Evolutionary conservation across 2,329 filamentous ascomycete species (phyloP), one percentile per base, ranked within the genome.

Genomic region (Aspergillus neotritici): DNA sequence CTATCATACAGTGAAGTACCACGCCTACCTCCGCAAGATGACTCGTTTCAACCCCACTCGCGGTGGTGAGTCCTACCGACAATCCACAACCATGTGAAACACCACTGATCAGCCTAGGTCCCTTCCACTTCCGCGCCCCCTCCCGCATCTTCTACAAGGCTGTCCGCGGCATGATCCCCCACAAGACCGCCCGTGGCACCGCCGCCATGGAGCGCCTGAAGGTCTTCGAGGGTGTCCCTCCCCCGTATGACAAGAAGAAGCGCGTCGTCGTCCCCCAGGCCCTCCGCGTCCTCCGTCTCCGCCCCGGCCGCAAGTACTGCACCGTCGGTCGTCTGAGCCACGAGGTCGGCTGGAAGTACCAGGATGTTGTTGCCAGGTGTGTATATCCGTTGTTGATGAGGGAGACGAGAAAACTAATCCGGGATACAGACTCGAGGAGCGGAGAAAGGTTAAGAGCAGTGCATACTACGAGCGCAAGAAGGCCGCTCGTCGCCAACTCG

Each of bases 401-500:
- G 13, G 31, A 14, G 5, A 30, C 16, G 16, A 13, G 13, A 30
- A 14, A 17, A 37, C 13, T 12, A 12, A 38, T 41, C 12, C 6
- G 29, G 13, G 5, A 14, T 48, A 61, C 66, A 97, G 93, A 77
- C 83, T 98, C 69, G 93, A 98, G 83, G 93, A 98, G 83, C 84
- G 91, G 77, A 87, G 93, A 81, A 98, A 98, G 83, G 91, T 94
- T 75, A 98, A 97, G 88, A 86, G 89, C 69, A 83, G 86, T 63
- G 93, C 93, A 72, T 98, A 96, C 86, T 97, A 97, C 83, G 90
- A 94, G 82, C 89, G 90, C 83, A 98, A 97, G 93, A 95, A 94
- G 88, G 82, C 88, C 62, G 86, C 86, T 63, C 82, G 85, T 72
- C 87, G 86, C 81, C 87, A 94, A 79, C 77, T 96, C 64, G 79